Evolutionary conservation across 805 yeast species (phyloP).

Genomic region (Nakazawaea ishiwadae): DNA sequence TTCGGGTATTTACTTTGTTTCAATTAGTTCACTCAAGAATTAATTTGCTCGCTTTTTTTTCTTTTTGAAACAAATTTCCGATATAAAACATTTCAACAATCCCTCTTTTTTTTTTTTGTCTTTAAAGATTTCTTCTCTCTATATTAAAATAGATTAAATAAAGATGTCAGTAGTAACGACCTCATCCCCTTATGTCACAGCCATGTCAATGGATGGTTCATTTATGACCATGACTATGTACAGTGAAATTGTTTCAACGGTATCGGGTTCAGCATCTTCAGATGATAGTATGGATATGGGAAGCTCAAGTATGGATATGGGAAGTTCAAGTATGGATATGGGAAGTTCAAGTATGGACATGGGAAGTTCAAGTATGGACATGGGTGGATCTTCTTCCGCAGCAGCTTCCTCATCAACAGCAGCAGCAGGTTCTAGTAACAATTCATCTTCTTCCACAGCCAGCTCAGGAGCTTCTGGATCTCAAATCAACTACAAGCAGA

Average conservation of each 20-base stretch:
- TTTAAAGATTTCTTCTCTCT: background rate
- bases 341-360: slow-evolving; percentile 1
- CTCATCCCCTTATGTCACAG: slow-evolving; percentile 11
- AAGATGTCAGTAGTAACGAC: slow-evolving; percentile 9
- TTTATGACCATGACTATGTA: slow-evolving; percentile 14
- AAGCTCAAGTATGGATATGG: background rate
- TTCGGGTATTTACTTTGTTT: too few species aligned
- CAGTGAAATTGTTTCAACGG: background rate
- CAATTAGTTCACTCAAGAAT: too few species aligned
- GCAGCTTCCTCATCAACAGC: background rate
- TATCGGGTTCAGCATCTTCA: background rate
- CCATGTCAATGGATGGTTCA: slow-evolving; percentile 13
- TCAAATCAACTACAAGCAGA: background rate
- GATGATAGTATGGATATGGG: slow-evolving; percentile 9
- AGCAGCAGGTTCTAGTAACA: background rate
- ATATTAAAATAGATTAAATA: too few species aligned
- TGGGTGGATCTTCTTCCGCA: background rate
- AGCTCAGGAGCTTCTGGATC: slow-evolving; percentile 5
- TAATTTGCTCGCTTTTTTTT: too few species aligned
- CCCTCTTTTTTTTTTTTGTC: background rate
- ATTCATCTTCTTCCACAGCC: slow-evolving; percentile 2
- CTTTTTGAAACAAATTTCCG: too few species aligned
- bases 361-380: background rate
- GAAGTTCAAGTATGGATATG: slow-evolving; percentile 1
- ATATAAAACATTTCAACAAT: background rate